Evolutionary conservation across 306 rosid genomes (phyloP), one percentile per base, ranked within the genome.

Genomic region (Amphicarpaea edgeworthii): DNA sequence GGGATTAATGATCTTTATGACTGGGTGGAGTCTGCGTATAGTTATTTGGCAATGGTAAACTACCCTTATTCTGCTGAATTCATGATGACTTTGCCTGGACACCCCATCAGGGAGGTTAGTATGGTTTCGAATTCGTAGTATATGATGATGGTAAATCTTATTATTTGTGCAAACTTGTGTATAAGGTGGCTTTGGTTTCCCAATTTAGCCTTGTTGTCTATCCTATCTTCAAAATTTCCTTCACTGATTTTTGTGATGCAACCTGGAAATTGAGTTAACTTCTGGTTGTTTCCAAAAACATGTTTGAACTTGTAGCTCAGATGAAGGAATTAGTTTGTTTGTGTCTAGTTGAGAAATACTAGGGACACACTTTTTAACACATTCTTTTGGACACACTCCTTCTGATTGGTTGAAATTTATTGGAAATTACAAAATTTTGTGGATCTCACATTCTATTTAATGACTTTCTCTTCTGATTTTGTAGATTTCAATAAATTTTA

Each of bases 1-100:
- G 83, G 28, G 19, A 46, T 81, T 9, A 68, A 34, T 14, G 91
- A 93, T 82, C 89, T 93, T 59, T 62, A 6, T 5, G 55, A 69
- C 68, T 90, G 98, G 96, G 71, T 93, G 84, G 91, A 87, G 5
- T 86, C 93, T 42, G 98, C 98, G 6, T 93, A 89, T 82, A 90
- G 91, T 85, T 93, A 62, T 89, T 84, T 93, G 85, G 98, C 91
- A 41, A 93, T 93, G 98, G 93, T 86, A 64, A 79, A 93, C 85
- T 93, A 90, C 75, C 97, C 97, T 23, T 93, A 85, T 77, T 82
- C 91, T 65, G 67, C 96, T 17, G 83, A 85, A 1, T 93, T 90
- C 80, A 1, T 93, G 81, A 90, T 63, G 97, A 88, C 91, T 74
- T 86, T 92, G 88, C 97, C 97, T 24, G 94, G 83, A 78, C 72